Evolutionary conservation across 2,329 filamentous ascomycete species (phyloP).

Genomic region (Pochonia chlamydosporia): DNA sequence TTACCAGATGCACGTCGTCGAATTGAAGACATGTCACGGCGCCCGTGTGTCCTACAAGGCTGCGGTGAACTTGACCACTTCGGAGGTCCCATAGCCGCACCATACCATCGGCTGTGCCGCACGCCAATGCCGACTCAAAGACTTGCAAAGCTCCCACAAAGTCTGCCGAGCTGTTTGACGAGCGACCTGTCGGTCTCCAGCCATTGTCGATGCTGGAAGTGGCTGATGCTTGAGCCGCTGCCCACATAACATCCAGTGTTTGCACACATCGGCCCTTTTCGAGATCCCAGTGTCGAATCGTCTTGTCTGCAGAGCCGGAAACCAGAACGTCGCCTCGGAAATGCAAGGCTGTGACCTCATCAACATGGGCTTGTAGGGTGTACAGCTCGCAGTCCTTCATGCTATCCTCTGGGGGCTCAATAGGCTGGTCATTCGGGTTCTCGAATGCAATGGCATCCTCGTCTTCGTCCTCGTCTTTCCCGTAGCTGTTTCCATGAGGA

Average conservation of each 20-base stretch:
- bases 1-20: conserved; percentile 91
- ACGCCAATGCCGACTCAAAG: conserved; percentile 91
- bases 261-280: conserved; percentile 96
- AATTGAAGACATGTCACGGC: conserved; percentile 94
- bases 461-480: conserved; percentile 53
- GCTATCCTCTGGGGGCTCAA: conserved; percentile 69
- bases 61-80: conserved; percentile 94
- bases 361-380: conserved; percentile 83
- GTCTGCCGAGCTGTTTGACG: conserved; percentile 63
- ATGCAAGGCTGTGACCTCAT: conserved; percentile 89
- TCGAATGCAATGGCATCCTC: conserved; percentile 68
- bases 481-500: conserved; percentile 56
- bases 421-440: conserved; percentile 59
- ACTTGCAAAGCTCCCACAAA: conserved; percentile 94
- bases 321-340: conserved; percentile 86
- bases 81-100: conserved; percentile 94
- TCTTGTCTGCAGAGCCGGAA: conserved; percentile 96
- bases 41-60: conserved; percentile 90
- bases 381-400: conserved; percentile 89
- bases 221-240: conserved; percentile 80
- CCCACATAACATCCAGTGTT: conserved; percentile 96
- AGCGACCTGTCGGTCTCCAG: conserved; percentile 70
- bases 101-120: conserved; percentile 96
- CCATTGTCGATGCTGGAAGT: conserved; percentile 55
- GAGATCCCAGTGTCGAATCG: conserved; percentile 93